Percentiles rank a stretch among this genome's conserved stretches.
Conservation (phyloP, 2,329 filamentous ascomycete species). For the Penicillium sp. region DNA sequence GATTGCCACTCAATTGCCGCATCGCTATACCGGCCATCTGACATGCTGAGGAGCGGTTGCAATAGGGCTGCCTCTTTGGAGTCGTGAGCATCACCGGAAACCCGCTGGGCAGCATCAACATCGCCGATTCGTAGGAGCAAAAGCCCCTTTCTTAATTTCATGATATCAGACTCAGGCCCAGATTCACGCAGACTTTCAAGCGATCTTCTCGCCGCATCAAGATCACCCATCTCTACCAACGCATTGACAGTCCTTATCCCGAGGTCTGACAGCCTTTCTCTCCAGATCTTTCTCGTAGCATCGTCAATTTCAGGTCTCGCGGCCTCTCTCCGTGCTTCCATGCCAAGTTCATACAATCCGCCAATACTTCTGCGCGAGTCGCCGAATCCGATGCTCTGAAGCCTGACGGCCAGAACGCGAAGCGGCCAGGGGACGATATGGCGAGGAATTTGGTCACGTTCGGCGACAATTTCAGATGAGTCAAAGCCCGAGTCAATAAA, state of each 20-base stretch:
- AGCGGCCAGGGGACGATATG: constrained; percentile 84
- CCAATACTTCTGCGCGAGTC: constrained; percentile 81
- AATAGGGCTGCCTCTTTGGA: constrained; percentile 38
- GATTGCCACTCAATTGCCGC: constrained; percentile 60
- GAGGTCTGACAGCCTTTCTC: constrained; percentile 65
- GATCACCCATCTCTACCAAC: constrained; percentile 67
- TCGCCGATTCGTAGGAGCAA: constrained; percentile 78
- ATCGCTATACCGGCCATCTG: constrained; percentile 65
- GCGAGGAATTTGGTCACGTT: constrained; percentile 60
- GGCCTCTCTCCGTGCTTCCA: constrained; percentile 66
- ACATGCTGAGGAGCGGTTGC: constrained; percentile 68
- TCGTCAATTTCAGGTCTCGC: constrained; percentile 49
- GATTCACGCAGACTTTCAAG: constrained; percentile 54
- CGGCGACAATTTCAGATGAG: constrained; percentile 38
- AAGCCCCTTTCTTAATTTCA: constrained; percentile 51
- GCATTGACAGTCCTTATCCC: constrained; percentile 59
- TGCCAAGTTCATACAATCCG: constrained; percentile 81
- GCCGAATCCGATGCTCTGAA: constrained; percentile 80
- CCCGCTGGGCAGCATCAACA: constrained; percentile 59
- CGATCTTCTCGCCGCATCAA: constrained; percentile 72
- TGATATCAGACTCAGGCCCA: constrained; percentile 28
- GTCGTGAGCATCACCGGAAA: constrained; percentile 42
- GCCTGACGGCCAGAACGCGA: constrained; percentile 72
- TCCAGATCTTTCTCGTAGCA: constrained; percentile 64
- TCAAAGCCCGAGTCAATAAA: constrained; percentile 34